phyloP scores from a whole-genome alignment of 139 green algal species.

The Coelastrella sp. region DNA sequence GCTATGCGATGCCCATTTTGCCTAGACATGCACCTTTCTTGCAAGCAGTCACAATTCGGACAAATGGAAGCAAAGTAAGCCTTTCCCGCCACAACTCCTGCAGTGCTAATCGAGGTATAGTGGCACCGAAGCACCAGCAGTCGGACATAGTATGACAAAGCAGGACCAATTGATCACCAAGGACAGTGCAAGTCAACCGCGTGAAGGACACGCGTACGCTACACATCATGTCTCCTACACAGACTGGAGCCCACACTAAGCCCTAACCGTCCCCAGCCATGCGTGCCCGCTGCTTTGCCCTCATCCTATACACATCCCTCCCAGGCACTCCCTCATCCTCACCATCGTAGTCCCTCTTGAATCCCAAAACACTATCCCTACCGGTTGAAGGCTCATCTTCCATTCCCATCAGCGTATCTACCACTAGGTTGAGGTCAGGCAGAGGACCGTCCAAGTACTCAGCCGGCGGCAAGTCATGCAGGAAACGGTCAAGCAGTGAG shows the following conservation, averaged over 20 bases:
- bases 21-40: no score
- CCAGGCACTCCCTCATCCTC: background rate
- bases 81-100: no score
- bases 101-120: no score
- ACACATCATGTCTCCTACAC: background rate
- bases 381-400: conserved; percentile 47
- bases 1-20: no score
- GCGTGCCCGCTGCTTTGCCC: conserved; percentile 50
- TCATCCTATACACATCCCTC: conserved; percentile 62
- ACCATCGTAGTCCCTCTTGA: conserved; percentile 51
- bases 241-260: background rate
- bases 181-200: no score
- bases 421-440: conserved; percentile 51
- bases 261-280: background rate
- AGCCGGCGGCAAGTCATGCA: conserved; percentile 63
- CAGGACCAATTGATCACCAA: no score
- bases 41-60: no score
- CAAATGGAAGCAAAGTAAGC: no score
- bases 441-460: conserved; percentile 51
- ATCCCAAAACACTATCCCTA: conserved; percentile 7
- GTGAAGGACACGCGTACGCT: no score
- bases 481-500: conserved; percentile 66
- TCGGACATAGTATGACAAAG: no score
- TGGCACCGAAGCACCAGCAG: no score
- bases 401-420: conserved; percentile 58